phyloP scores from a whole-genome alignment of 192 early-diverging fungal species.

The Diversispora epigaea region DNA sequence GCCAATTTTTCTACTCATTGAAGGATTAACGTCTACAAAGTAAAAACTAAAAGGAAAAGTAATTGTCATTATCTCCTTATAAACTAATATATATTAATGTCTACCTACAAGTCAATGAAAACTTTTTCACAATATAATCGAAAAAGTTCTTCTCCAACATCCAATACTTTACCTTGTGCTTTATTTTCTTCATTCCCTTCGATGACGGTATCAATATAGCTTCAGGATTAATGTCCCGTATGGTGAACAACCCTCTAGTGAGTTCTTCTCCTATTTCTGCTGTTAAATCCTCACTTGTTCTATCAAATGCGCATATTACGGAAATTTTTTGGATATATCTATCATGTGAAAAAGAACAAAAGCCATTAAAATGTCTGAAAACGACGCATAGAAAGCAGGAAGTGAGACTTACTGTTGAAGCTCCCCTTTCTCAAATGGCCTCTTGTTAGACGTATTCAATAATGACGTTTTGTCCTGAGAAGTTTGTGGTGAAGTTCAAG shows the following conservation, averaged over 20 bases:
- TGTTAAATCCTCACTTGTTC: constrained; percentile 27
- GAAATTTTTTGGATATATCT: constrained; percentile 25
- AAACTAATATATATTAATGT: constrained; percentile 17
- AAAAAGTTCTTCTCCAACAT: constrained; percentile 11
- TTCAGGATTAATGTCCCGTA: constrained; percentile 25
- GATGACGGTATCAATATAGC: constrained; percentile 19
- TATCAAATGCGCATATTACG: constrained; percentile 21
- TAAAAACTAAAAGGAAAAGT: constrained; percentile 18
- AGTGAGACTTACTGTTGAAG: constrained; percentile 21
- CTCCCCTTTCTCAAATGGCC: constrained; percentile 19
- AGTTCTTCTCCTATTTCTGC: constrained; percentile 26
- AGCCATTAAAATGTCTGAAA: background rate
- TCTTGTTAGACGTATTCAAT: constrained; percentile 12
- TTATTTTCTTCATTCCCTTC: constrained; percentile 1
- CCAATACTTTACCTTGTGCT: constrained; percentile 6
- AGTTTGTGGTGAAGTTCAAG: constrained; percentile 19
- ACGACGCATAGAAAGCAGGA: constrained; percentile 9
- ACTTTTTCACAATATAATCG: constrained; percentile 31
- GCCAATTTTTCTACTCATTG: constrained; percentile 31
- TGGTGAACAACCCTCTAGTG: background rate
- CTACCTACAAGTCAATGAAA: constrained; percentile 33
- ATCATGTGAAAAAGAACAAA: constrained; percentile 14
- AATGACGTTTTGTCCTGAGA: constrained; percentile 5
- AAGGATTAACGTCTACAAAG: constrained; percentile 24
- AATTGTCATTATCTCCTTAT: background rate